Conservation (phyloP, 257 asterid genomes). For the Solanum raphanifolium region DNA sequence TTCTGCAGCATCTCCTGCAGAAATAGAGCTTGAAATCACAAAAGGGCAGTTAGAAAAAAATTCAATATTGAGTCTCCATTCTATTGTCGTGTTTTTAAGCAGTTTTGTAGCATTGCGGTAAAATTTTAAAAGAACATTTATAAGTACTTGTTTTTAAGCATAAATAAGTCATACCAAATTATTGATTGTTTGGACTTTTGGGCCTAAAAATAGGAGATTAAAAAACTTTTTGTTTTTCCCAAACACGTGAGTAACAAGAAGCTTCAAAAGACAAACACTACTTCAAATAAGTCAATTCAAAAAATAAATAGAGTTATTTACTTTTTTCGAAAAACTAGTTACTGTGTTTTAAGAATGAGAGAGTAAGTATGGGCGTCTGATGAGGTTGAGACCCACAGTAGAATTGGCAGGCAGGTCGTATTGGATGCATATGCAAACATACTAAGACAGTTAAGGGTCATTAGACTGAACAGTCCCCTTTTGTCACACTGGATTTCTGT, state of each 20-base stretch:
- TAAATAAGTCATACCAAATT: no score
- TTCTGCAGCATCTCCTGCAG: not conserved
- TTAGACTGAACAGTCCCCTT: not conserved
- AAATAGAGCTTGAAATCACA: not conserved
- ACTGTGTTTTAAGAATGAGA: slow-evolving; percentile 17
- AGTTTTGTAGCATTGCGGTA: no score
- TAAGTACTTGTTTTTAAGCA: no score
- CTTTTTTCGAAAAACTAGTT: not conserved
- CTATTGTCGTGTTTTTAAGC: no score
- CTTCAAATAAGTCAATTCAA: no score
- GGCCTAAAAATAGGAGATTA: no score
- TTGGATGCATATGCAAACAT: slow-evolving; percentile 15
- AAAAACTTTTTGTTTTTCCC: no score
- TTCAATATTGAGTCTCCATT: not conserved
- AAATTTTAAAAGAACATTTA: no score
- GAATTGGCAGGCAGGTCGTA: slow-evolving; percentile 17
- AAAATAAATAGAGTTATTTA: not conserved
- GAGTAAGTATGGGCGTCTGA: slow-evolving; percentile 3
- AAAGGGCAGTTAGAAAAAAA: not conserved
- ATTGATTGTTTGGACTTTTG: no score
- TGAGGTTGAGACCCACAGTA: slow-evolving; percentile 20
- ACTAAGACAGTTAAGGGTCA: slow-evolving; percentile 2
- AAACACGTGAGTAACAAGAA: no score
- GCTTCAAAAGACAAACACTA: no score
- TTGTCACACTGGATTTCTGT: not conserved